Evolutionary conservation across 1,284 basidiomycete genomes (phyloP).

Genomic region (Trametes versicolor): DNA sequence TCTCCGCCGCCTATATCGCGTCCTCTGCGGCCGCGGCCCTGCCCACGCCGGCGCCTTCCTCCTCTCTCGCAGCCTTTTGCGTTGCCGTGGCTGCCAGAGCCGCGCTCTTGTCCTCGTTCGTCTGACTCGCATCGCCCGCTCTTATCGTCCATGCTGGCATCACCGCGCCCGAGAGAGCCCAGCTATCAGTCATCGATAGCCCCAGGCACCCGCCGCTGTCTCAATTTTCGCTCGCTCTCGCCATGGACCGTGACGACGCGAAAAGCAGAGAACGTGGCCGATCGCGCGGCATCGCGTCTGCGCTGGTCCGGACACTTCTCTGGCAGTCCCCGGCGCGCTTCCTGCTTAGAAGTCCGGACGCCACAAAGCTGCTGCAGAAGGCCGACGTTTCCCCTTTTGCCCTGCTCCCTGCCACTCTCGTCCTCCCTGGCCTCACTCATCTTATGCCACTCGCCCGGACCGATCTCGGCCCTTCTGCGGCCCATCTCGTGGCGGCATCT

Average conservation of each 20-base stretch:
- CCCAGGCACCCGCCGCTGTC: slow-evolving; percentile 19
- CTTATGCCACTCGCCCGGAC: slow-evolving; percentile 17
- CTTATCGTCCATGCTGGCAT: slow-evolving; percentile 23
- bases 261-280: neutral
- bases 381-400: slow-evolving; percentile 33
- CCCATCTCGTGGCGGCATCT: slow-evolving; percentile 4
- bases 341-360: slow-evolving; percentile 19
- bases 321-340: neutral
- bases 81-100: neutral
- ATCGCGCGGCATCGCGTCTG: slow-evolving; percentile 7
- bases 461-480: slow-evolving; percentile 36
- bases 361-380: slow-evolving; percentile 31
- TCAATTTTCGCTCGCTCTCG: neutral
- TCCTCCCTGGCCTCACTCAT: neutral
- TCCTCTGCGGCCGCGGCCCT: neutral
- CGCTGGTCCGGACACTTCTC: neutral
- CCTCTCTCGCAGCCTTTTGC: neutral
- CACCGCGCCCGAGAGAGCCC: slow-evolving; percentile 5
- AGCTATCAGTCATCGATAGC: slow-evolving; percentile 24
- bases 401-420: neutral
- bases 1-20: slow-evolving; percentile 11
- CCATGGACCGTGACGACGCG: slow-evolving; percentile 7
- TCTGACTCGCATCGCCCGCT: slow-evolving; percentile 13
- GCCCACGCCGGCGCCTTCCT: neutral
- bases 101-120: slow-evolving; percentile 6